These are phyloP conservation scores for Trichosporon asahii DNA, from an alignment of 1,284 basidiomycete genomes.

Conservation along the genomic window DNA sequence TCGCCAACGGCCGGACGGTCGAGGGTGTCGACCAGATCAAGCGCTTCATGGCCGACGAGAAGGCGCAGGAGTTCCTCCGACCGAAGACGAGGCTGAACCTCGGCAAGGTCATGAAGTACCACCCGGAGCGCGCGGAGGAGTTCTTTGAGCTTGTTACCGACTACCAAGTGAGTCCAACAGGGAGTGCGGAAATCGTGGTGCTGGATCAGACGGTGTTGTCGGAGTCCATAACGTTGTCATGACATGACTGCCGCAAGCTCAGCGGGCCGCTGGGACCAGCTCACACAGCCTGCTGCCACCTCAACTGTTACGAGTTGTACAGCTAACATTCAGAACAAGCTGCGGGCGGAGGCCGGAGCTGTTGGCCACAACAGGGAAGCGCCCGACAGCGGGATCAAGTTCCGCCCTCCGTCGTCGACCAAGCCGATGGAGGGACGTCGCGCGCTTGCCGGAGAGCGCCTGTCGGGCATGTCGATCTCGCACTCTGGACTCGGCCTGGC, in stretches of 20 bases:
- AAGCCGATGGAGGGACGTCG: slow-evolving; percentile 29
- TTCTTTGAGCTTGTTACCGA: slow-evolving; percentile 48
- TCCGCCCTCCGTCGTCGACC: slow-evolving; percentile 8
- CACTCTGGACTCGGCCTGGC: slow-evolving; percentile 48
- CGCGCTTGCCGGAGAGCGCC: slow-evolving; percentile 45
- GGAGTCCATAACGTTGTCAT: too few relatives aligned
- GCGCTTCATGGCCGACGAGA: background rate
- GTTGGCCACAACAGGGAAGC: slow-evolving; percentile 18
- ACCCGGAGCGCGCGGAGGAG: slow-evolving; percentile 40
- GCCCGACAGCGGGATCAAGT: slow-evolving; percentile 9
- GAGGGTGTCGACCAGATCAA: slow-evolving; percentile 5
- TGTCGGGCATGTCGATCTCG: slow-evolving; percentile 40
- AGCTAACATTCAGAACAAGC: slow-evolving; percentile 31
- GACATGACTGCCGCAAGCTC: too few relatives aligned
- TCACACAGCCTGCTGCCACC: too few relatives aligned
- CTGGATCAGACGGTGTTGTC: too few relatives aligned
- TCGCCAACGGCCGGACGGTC: background rate
- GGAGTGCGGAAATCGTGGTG: too few relatives aligned
- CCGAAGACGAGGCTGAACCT: slow-evolving; percentile 6
- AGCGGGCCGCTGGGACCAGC: too few relatives aligned
- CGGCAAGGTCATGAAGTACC: slow-evolving; percentile 50
- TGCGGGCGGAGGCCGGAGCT: slow-evolving; percentile 20
- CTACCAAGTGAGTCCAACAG: slow-evolving; percentile 47
- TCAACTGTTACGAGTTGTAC: background rate
- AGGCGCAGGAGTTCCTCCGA: background rate